These are phyloP conservation scores for Dryas drummondii DNA, from an alignment of 306 rosid species.

Conservation along the genomic window DNA sequence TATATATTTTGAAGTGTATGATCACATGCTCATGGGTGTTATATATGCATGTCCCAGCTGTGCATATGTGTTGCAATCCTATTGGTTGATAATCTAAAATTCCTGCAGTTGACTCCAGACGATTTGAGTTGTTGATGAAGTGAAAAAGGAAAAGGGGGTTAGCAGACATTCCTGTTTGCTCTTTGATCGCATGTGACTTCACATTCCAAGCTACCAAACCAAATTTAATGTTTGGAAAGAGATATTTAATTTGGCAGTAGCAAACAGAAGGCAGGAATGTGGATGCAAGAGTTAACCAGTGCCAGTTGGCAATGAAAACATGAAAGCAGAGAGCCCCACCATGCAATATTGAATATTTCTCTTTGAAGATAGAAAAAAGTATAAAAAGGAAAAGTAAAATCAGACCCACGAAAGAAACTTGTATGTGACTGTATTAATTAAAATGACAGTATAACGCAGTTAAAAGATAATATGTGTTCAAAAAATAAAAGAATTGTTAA, in stretches of 20 bases:
- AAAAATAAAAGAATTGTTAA: too few species aligned
- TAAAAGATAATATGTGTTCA: too few species aligned
- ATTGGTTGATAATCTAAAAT: background rate
- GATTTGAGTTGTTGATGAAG: constrained; percentile 9
- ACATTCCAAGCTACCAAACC: constrained; percentile 16
- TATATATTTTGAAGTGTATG: too few species aligned
- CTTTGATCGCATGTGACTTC: constrained; percentile 17
- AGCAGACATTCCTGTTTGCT: constrained; percentile 19
- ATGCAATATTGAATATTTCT: background rate
- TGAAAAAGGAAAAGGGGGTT: background rate
- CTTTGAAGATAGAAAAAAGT: too few species aligned
- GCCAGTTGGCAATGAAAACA: constrained; percentile 42
- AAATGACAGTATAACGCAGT: too few species aligned
- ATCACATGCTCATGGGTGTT: background rate
- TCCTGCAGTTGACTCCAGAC: constrained; percentile 8
- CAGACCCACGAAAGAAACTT: too few species aligned
- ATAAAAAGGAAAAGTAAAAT: too few species aligned
- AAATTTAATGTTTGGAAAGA: constrained; percentile 17
- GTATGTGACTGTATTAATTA: too few species aligned
- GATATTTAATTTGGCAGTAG: constrained; percentile 27
- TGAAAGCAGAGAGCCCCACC: constrained; percentile 38
- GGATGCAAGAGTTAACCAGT: constrained; percentile 29
- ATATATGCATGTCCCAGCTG: background rate
- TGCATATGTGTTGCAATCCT: background rate
- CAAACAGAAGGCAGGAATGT: constrained; percentile 37